Base-by-base conservation (phyloP, 2,329 filamentous ascomycete genomes). In the Rhexocercosporidium sp. region DNA sequence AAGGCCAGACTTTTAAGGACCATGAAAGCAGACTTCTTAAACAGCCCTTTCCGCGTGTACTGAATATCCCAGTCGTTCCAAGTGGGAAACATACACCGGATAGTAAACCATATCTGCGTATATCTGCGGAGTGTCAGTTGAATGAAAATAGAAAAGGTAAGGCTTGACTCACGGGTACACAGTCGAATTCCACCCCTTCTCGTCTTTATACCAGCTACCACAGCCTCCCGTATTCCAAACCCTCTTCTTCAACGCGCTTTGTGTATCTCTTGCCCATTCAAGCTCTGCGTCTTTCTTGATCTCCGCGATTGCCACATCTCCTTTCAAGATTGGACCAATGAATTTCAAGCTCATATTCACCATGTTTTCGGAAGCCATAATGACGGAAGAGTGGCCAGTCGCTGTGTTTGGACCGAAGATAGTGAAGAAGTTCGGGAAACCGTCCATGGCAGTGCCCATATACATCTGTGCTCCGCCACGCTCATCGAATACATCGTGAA, bases 371-470 rank as follows among this genome's bases (percentile, higher is more conserved):
- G 81, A 81, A 0, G 85, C 83, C 64, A 88, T 79, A 46, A 89
- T 84, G 5, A 88, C 86, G 31, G 81, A 84, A 2, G 80, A 82
- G 74, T 89, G 86, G 0, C 86, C 87, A 0, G 86, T 88, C 0
- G 80, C 84, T 0, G 84, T 87, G 70, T 89, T 89, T 0, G 86
- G 86, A 0, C 86, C 86, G 66, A 86, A 85, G 8, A 88, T 79
- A 63, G 86, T 81, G 77, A 88, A 88, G 74, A 88, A 85, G 70
- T 88, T 88, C 0, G 86, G 86, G 72, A 86, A 87, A 0, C 82
- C 82, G 68, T 87, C 83, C 78, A 88, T 82, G 1, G 85, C 84
- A 9, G 82, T 84, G 8, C 85, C 84, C 69, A 84, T 82, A 70
- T 89, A 89, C 8, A 86, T 85, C 71, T 86, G 84, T 0, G 85